phyloP scores from a whole-genome alignment of 139 green algal species.

The Gonium pectorale region DNA sequence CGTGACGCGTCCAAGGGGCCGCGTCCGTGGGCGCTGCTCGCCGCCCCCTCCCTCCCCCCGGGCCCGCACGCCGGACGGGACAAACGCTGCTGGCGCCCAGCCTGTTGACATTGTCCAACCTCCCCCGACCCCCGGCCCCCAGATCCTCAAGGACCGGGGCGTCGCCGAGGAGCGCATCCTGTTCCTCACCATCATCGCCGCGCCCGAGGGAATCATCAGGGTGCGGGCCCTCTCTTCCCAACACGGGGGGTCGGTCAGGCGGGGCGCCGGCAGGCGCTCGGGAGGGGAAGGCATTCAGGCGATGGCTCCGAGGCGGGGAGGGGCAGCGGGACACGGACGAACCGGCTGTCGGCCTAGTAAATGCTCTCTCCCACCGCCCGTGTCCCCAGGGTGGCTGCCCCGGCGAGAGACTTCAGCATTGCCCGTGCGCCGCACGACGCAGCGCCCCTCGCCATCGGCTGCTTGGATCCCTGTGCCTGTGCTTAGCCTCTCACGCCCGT shows the following conservation, averaged over 20 bases:
- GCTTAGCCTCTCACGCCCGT: neutral
- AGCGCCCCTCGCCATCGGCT: neutral
- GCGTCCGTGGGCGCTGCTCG: too few species aligned
- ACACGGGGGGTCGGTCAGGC: slow-evolving; percentile 64
- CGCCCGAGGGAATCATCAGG: slow-evolving; percentile 89
- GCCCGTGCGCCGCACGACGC: too few species aligned
- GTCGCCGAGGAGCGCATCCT: slow-evolving; percentile 92
- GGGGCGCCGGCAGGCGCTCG: slow-evolving; percentile 50
- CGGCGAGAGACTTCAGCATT: too few species aligned
- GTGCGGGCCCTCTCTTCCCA: too few species aligned
- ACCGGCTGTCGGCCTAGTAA: neutral
- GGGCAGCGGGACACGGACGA: neutral
- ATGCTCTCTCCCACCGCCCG: too few species aligned
- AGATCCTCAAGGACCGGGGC: slow-evolving; percentile 87
- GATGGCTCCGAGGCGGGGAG: neutral
- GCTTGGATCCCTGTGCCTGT: neutral
- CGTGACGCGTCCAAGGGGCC: too few species aligned
- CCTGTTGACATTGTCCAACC: neutral
- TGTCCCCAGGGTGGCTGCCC: too few species aligned
- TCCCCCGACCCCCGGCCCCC: neutral
- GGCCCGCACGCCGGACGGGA: too few species aligned
- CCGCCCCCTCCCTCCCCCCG: too few species aligned
- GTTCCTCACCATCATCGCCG: slow-evolving; percentile 94
- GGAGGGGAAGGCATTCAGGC: neutral
- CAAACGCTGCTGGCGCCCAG: too few species aligned